These are phyloP conservation scores for Nephromyces sp. DNA, from an alignment of 169 alveolate species.

Conservation along the genomic window DNA sequence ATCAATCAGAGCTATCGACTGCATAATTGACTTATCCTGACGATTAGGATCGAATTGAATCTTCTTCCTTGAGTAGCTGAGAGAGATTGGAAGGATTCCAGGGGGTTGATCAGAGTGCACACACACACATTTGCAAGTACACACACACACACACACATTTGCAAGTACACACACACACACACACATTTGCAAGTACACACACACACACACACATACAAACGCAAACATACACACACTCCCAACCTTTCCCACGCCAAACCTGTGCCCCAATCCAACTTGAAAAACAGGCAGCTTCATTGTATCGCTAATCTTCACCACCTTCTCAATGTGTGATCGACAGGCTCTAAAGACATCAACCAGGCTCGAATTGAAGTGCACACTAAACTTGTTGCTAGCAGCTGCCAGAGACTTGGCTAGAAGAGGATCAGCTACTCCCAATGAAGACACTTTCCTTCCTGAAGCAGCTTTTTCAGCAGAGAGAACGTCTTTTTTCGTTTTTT, in stretches of 20 bases:
- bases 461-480: no score
- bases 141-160: no score
- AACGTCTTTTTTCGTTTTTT: no score
- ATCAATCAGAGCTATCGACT: conserved; percentile 33
- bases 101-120: no score
- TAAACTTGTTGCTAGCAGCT: conserved; percentile 17
- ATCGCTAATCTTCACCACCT: conserved; percentile 10
- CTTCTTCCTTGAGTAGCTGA: conserved; percentile 79
- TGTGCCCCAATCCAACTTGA: conserved; percentile 39
- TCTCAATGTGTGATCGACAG: conserved; percentile 19
- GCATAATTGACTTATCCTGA: conserved; percentile 89
- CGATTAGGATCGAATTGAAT: conserved; percentile 86
- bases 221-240: no score
- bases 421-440: conserved; percentile 28
- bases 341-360: conserved; percentile 24
- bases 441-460: background rate
- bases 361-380: conserved; percentile 1
- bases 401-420: conserved; percentile 28
- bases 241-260: no score
- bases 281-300: conserved; percentile 8
- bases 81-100: no score
- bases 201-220: no score
- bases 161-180: no score
- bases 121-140: no score
- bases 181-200: no score